Conservation (phyloP, 164 flowering plant species). For the Chloranthus sessilifolius region DNA sequence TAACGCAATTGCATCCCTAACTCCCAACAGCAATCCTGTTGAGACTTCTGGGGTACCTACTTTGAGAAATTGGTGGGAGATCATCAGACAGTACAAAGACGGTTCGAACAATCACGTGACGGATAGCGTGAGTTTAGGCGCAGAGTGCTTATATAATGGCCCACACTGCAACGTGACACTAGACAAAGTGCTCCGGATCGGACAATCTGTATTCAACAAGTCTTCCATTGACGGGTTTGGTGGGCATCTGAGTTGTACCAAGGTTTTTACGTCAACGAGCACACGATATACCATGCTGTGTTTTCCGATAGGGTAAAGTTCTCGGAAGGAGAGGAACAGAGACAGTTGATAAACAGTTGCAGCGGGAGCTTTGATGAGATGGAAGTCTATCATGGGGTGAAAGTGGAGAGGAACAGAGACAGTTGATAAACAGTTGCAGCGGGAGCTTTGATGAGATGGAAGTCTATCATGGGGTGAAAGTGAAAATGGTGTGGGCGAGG, state of each 20-base stretch:
- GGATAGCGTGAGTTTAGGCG: slow-evolving; percentile 8
- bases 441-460: slow-evolving; percentile 4
- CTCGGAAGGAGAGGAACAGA: not conserved
- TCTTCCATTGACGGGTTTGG: slow-evolving; percentile 1
- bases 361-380: slow-evolving; percentile 5
- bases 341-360: slow-evolving; percentile 1
- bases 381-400: too few species aligned
- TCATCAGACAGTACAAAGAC: slow-evolving; percentile 8
- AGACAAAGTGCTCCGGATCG: slow-evolving; percentile 1
- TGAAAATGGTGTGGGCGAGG: slow-evolving; percentile 17
- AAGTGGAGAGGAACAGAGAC: slow-evolving; percentile 4
- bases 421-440: slow-evolving; percentile 5
- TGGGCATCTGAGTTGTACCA: slow-evolving; percentile 7
- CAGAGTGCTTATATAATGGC: slow-evolving; percentile 12
- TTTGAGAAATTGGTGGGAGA: slow-evolving; percentile 15
- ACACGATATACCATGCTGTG: slow-evolving; percentile 9
- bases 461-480: not conserved
- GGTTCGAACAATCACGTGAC: slow-evolving; percentile 5
- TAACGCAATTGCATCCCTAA: slow-evolving; percentile 7
- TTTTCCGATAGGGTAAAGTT: slow-evolving; percentile 10
- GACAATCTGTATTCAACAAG: slow-evolving; percentile 10
- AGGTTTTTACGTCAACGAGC: slow-evolving; percentile 6
- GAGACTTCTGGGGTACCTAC: slow-evolving; percentile 12
- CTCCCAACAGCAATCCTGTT: not conserved
- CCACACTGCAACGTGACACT: slow-evolving; percentile 5